Percentiles rank a stretch among this genome's conserved stretches.
Conservation (phyloP, 345 rosid species). For the Firmiana major region DNA sequence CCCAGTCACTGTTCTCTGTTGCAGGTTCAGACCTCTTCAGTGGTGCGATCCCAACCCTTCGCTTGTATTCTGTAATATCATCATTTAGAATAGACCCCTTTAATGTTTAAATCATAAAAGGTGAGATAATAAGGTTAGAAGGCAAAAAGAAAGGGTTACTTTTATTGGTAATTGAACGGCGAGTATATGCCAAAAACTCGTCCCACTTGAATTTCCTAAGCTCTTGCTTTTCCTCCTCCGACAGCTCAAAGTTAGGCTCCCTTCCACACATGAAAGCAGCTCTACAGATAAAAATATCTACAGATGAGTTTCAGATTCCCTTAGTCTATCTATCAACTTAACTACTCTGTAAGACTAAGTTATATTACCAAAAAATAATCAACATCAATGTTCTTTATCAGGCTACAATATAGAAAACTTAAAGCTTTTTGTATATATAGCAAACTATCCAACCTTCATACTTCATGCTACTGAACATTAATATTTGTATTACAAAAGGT, state of each 20-base stretch:
- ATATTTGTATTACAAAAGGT: not conserved
- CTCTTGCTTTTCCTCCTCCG: constrained; percentile 73
- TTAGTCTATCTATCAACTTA: constrained; percentile 7
- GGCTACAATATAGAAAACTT: not conserved
- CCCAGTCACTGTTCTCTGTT: constrained; percentile 22
- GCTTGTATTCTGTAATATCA: constrained; percentile 58
- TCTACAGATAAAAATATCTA: constrained; percentile 35
- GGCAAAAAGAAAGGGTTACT: constrained; percentile 40
- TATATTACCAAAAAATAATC: not conserved
- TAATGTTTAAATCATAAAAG: not conserved
- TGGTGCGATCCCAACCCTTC: constrained; percentile 44
- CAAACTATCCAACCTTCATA: not conserved
- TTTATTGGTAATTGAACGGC: constrained; percentile 78
- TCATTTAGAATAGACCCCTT: not conserved
- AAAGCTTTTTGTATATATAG: not conserved
- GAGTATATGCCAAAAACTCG: constrained; percentile 77
- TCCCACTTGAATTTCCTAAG: constrained; percentile 78
- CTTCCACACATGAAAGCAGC: constrained; percentile 99
- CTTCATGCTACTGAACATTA: not conserved
- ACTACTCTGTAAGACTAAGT: not conserved
- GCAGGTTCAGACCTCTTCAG: constrained; percentile 36
- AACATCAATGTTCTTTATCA: not conserved
- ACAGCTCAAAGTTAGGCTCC: constrained; percentile 85
- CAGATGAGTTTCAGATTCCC: constrained; percentile 2
- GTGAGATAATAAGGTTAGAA: not conserved